These are phyloP conservation scores for Trichophyton schoenleinii DNA, from an alignment of 2,329 filamentous ascomycete genomes.

Conservation along the genomic window DNA sequence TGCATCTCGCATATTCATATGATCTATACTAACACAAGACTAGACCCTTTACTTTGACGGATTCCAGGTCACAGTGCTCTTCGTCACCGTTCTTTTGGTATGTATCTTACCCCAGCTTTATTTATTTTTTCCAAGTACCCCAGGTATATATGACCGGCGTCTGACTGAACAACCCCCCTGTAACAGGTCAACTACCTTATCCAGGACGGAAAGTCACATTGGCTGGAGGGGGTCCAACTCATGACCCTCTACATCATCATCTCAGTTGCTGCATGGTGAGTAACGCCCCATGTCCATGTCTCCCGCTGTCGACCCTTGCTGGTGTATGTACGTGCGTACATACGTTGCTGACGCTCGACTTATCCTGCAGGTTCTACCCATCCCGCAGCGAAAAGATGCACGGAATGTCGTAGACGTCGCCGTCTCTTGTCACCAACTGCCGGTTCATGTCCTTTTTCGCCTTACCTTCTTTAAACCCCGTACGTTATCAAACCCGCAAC, in stretches of 20 bases:
- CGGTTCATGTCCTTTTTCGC: neutral
- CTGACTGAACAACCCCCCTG: constrained; percentile 14
- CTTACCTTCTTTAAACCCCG: neutral
- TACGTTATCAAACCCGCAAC: neutral
- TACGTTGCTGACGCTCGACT: neutral
- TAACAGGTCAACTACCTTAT: constrained; percentile 51
- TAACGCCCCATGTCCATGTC: neutral
- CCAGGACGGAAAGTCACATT: constrained; percentile 46
- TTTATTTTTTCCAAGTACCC: no score
- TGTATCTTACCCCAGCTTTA: constrained; percentile 24
- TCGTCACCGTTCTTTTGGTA: constrained; percentile 41
- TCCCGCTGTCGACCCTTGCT: no score
- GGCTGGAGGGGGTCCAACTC: constrained; percentile 50
- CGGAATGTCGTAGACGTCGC: neutral
- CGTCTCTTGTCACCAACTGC: neutral
- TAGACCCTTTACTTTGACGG: constrained; percentile 54
- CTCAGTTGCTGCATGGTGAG: constrained; percentile 45
- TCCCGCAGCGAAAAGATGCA: neutral
- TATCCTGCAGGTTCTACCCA: neutral
- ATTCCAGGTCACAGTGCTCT: constrained; percentile 53
- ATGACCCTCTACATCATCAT: constrained; percentile 52
- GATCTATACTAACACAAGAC: constrained; percentile 10
- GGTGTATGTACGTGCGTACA: neutral
- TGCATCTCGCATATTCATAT: neutral
- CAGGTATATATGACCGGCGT: no score